Percentiles rank a stretch among this genome's conserved stretches.
These are phyloP conservation scores for Chrysoporthe puriensis DNA, from an alignment of 2,329 filamentous ascomycete species.

Conservation along the genomic window DNA sequence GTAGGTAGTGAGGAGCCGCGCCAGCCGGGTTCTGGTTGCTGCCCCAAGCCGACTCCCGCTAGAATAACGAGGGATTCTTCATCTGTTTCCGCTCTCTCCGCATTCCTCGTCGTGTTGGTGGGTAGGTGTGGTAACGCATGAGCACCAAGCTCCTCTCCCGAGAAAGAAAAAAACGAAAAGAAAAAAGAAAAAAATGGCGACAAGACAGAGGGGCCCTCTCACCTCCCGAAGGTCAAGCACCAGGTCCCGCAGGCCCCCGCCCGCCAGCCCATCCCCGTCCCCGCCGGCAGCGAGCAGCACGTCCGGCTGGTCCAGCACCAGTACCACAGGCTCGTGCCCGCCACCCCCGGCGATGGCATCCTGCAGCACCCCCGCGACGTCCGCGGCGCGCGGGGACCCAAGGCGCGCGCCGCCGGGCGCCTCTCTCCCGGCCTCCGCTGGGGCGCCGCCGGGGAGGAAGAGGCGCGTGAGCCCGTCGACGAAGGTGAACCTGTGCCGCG, in stretches of 20 bases:
- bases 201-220: conserved; percentile 32
- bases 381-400: conserved; percentile 38
- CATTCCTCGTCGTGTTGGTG: no score
- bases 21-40: not conserved
- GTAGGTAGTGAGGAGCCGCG: not conserved
- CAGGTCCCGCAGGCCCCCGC: conserved; percentile 56
- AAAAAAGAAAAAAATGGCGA: conserved; percentile 35
- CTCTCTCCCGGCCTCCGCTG: no score
- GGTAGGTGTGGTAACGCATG: no score
- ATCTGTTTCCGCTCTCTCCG: no score
- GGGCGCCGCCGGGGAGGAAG: conserved; percentile 40
- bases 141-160: no score
- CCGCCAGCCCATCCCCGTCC: conserved; percentile 43
- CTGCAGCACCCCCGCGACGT: conserved; percentile 43
- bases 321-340: conserved; percentile 44
- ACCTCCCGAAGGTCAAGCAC: conserved; percentile 67
- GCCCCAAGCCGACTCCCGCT: no score
- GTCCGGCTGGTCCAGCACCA: conserved; percentile 70
- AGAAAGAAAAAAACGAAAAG: not conserved
- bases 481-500: conserved; percentile 67
- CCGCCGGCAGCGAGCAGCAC: conserved; percentile 62
- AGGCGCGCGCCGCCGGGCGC: conserved; percentile 32
- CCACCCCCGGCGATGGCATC: conserved; percentile 41
- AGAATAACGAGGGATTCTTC: no score
- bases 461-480: conserved; percentile 73